These are phyloP conservation scores for Smittium culicis DNA, from an alignment of 371 early-diverging fungal species.

Conservation along the genomic window DNA sequence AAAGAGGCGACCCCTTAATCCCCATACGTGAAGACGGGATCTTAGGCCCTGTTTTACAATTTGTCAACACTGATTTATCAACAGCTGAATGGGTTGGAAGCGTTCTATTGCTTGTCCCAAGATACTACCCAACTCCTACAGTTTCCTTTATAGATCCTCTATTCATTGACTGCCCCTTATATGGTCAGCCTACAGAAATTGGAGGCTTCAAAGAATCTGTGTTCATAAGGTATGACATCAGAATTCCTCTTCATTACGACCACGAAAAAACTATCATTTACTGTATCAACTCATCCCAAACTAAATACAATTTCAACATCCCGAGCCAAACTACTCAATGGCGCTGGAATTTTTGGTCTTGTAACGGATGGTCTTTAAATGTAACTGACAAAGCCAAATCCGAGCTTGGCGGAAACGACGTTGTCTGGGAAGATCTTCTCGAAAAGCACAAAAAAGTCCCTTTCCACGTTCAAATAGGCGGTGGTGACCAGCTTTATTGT, in stretches of 20 bases:
- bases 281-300: constrained; percentile 30
- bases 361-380: constrained; percentile 53
- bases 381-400: constrained; percentile 38
- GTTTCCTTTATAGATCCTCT: constrained; percentile 33
- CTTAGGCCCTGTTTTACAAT: constrained; percentile 24
- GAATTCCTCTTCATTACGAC: constrained; percentile 30
- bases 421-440: constrained; percentile 65
- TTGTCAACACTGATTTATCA: constrained; percentile 31
- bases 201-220: constrained; percentile 25
- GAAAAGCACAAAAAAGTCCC: constrained; percentile 49
- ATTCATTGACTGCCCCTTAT: constrained; percentile 19
- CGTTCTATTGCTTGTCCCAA: constrained; percentile 31
- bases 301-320: constrained; percentile 32
- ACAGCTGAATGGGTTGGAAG: constrained; percentile 35
- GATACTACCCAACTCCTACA: constrained; percentile 27
- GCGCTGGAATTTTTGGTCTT: constrained; percentile 48
- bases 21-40: constrained; percentile 22
- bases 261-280: constrained; percentile 32
- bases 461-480: constrained; percentile 66
- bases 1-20: constrained; percentile 13
- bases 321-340: constrained; percentile 36
- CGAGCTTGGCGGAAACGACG: constrained; percentile 45
- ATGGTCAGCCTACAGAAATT: constrained; percentile 31
- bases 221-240: constrained; percentile 39
- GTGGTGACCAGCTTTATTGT: constrained; percentile 74